Conservation (phyloP, 2,329 filamentous ascomycete genomes). For the Trichophyton benhamiae region DNA sequence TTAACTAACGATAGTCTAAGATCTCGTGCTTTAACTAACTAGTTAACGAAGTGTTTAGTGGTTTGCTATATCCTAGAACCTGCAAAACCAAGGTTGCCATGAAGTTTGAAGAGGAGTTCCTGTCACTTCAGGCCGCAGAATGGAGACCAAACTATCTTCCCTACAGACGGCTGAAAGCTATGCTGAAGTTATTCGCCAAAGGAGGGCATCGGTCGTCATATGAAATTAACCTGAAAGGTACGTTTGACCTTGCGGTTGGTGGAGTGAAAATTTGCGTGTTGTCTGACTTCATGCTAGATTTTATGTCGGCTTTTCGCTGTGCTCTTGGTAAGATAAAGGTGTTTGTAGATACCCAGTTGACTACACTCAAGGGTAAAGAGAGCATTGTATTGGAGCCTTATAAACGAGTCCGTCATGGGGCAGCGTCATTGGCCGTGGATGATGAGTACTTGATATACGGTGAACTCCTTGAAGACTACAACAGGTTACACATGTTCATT, state of each 20-base stretch:
- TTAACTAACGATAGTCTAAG: too few species aligned
- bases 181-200: not conserved
- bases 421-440: not conserved
- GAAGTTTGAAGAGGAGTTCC: constrained; percentile 22
- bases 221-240: constrained; percentile 5
- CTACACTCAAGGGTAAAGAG: not conserved
- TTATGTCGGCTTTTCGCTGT: not conserved
- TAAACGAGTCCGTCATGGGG: not conserved
- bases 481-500: constrained; percentile 13
- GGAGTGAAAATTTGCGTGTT: not conserved
- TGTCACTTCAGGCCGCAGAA: constrained; percentile 18
- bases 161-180: constrained; percentile 19
- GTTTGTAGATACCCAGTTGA: not conserved
- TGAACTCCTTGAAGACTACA: constrained; percentile 12
- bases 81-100: constrained; percentile 12
- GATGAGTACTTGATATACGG: not conserved
- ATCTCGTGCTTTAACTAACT: too few species aligned
- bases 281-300: not conserved
- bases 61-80: not conserved
- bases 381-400: not conserved
- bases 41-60: too few species aligned
- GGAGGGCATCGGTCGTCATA: not conserved
- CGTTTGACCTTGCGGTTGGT: not conserved
- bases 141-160: constrained; percentile 21
- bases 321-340: not conserved